phyloP scores from a whole-genome alignment of 495 filamentous ascomycete species.

The Neurospora tetraspora region DNA sequence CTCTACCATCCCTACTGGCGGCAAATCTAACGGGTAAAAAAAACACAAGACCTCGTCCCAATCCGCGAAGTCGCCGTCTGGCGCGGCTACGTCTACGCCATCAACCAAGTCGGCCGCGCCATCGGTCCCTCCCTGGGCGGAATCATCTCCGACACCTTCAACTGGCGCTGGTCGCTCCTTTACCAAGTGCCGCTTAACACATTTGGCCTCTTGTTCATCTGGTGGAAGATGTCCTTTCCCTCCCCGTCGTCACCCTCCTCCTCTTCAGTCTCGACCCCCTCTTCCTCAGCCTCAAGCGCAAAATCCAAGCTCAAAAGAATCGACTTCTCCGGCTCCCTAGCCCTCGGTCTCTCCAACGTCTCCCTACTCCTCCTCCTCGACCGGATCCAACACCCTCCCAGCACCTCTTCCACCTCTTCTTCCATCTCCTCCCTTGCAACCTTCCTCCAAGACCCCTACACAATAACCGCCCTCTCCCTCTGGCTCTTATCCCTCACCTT shows the following conservation, averaged over 20 bases:
- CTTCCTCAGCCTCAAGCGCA: not conserved
- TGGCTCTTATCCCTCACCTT: constrained; percentile 2
- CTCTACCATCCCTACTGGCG: too few relatives aligned
- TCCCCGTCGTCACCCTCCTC: not conserved
- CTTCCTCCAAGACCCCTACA: not conserved
- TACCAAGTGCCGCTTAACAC: constrained; percentile 9
- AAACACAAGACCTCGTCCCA: constrained; percentile 6
- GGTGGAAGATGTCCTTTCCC: constrained; percentile 9
- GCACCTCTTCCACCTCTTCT: not conserved
- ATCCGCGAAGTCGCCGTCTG: constrained; percentile 13
- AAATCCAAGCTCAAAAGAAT: constrained; percentile 7
- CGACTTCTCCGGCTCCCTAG: constrained; percentile 9
- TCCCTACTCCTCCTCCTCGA: constrained; percentile 8
- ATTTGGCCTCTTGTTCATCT: constrained; percentile 4
- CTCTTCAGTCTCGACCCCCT: not conserved
- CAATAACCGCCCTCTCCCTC: not conserved
- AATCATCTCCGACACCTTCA: constrained; percentile 2
- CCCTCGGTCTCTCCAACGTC: constrained; percentile 5
- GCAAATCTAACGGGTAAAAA: not conserved
- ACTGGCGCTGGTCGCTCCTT: constrained; percentile 11
- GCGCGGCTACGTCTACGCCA: constrained; percentile 9
- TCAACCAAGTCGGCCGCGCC: constrained; percentile 10
- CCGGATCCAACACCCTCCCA: not conserved
- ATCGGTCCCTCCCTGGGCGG: constrained; percentile 9
- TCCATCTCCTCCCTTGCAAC: not conserved